A percentile compares a stretch with the other conserved stretches of the same genome.
phyloP scores from a whole-genome alignment of 495 filamentous ascomycete species.

The Lasiosphaeria ovina region DNA sequence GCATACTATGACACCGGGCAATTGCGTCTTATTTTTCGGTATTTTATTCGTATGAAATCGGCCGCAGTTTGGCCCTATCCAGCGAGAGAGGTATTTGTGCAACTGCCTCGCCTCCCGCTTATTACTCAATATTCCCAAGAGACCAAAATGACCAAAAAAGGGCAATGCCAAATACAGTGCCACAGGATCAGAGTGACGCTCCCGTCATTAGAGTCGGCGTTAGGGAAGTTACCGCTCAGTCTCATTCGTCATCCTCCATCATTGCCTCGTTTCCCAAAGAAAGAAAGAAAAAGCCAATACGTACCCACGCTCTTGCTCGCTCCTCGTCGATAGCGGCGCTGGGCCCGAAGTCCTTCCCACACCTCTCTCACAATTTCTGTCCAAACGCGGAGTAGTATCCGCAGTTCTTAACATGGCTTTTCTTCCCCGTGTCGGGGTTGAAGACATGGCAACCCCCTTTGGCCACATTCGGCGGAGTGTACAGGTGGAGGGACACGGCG shows the following conservation, averaged over 20 bases:
- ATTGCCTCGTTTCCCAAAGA: too few species aligned
- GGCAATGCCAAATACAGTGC: too few species aligned
- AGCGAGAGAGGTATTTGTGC: too few species aligned
- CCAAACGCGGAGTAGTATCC: constrained; percentile 62
- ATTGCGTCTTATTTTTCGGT: neutral
- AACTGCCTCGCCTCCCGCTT: too few species aligned
- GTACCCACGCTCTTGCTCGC: neutral
- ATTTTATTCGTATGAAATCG: neutral
- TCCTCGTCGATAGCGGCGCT: neutral
- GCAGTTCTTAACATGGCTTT: constrained; percentile 64
- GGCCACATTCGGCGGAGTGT: constrained; percentile 86
- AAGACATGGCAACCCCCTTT: constrained; percentile 71
- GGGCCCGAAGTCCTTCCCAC: neutral
- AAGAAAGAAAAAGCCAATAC: too few species aligned
- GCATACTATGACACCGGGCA: neutral
- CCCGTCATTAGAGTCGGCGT: too few species aligned
- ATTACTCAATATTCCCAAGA: too few species aligned
- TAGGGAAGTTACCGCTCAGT: too few species aligned
- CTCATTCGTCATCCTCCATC: too few species aligned
- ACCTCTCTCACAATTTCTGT: constrained; percentile 31
- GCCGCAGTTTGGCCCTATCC: neutral
- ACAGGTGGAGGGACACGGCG: constrained; percentile 86
- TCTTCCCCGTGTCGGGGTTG: constrained; percentile 67
- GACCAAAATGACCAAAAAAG: too few species aligned
- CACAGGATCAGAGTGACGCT: too few species aligned